Base-by-base conservation (phyloP, 192 early-diverging fungal species). In the Coemansia sp. region DNA sequence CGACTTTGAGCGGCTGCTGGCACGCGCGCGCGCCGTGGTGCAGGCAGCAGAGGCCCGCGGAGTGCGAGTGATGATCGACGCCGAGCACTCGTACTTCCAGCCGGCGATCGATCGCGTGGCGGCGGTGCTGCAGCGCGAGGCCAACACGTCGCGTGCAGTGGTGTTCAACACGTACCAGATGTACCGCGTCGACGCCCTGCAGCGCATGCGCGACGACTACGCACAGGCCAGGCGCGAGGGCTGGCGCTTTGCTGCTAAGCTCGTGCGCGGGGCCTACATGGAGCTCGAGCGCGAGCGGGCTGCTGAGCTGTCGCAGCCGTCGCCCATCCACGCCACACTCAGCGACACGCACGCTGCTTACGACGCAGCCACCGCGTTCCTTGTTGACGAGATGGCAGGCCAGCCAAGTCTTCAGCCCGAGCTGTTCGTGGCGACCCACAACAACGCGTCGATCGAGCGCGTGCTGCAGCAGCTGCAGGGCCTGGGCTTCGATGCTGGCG, bases 91-190 rank as follows among this genome's bases (percentile, higher is more conserved):
- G 7, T 94, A 96, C 75, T 95, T 94, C 82, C 96, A 97, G 84
- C 86, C 91, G 4, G 91, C 92, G 20, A 94, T 98, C 73, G 94
- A 98, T 80, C 88, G 89, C 61, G 84, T 94, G 9, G 91, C 90
- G 9, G 71, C 93, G 35, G 78, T 84, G 16, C 73, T 98, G 44
- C 86, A 87, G 73, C 72, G 81, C 49, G 80, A 85, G 67, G 94
- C 87, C 84, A 97, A 98, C 81, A 62, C 65, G 61, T 6, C 74
- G 73, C 74, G 76, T 47, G 91, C 93, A 7, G 81, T 94, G 18
- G 84, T 97, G 41, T 97, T 88, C 87, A 97, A 96, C 84, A 98
- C 96, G 8, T 94, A 93, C 75, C 97, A 98, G 85, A 95, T 96
- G 93, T 98, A 98, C 80, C 86, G 92, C 43, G 87, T 87, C 67